Evolutionary conservation across 345 rosid species (phyloP).

Genomic region (Populus alba): DNA sequence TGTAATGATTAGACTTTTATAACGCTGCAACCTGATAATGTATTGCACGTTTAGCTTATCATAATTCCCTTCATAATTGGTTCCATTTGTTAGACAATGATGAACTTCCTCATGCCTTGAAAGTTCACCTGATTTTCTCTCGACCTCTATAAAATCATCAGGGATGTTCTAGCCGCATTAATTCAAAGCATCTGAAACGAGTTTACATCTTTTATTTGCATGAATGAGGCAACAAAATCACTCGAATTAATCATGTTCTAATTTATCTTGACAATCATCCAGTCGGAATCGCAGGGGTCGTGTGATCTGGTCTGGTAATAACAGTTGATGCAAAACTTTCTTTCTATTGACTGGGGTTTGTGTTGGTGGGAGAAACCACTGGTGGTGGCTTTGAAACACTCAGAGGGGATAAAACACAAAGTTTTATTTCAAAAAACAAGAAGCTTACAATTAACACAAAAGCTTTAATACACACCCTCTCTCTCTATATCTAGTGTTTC

Average conservation of each 20-base stretch:
- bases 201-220: background rate
- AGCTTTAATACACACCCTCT: too few species aligned
- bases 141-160: background rate
- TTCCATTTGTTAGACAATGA: background rate
- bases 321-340: constrained; percentile 5
- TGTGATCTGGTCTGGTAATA: background rate
- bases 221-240: background rate
- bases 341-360: background rate
- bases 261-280: constrained; percentile 28
- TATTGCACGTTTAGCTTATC: background rate
- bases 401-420: too few species aligned
- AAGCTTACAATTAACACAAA: too few species aligned
- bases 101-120: background rate
- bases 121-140: background rate
- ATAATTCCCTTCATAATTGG: background rate
- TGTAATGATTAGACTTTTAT: too few species aligned
- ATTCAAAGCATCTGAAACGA: background rate
- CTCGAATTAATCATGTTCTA: background rate
- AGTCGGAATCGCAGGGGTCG: constrained; percentile 26
- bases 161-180: background rate
- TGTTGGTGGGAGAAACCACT: too few species aligned
- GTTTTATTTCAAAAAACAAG: too few species aligned
- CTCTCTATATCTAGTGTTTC: too few species aligned
- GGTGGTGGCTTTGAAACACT: too few species aligned
- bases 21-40: too few species aligned